Percentiles rank a stretch among this genome's conserved stretches.
Conservation (phyloP, 768 basidiomycete species). For the Leccinum imitatum region DNA sequence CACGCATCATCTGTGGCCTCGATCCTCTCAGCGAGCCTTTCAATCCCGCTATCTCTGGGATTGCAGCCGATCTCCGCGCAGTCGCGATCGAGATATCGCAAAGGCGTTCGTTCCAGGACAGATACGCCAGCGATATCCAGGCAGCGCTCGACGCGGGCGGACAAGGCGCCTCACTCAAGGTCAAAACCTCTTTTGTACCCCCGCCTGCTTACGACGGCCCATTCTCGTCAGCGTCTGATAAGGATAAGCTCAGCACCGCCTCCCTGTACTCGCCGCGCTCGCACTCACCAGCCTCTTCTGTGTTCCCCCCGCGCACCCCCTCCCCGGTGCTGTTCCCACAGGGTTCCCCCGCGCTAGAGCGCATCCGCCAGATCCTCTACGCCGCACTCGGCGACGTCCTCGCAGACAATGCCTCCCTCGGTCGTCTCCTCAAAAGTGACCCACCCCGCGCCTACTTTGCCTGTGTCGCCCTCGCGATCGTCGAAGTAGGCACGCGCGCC, state of each 20-base stretch:
- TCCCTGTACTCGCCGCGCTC: not conserved
- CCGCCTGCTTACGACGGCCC: slow-evolving; percentile 61
- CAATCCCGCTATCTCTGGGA: slow-evolving; percentile 47
- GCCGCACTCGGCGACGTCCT: slow-evolving; percentile 74
- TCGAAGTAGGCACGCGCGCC: slow-evolving; percentile 58
- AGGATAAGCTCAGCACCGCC: not conserved
- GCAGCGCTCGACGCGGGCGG: slow-evolving; percentile 71
- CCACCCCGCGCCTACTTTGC: slow-evolving; percentile 78
- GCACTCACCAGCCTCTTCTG: slow-evolving; percentile 21
- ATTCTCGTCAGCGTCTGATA: slow-evolving; percentile 8
- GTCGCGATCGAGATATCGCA: slow-evolving; percentile 89
- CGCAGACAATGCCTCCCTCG: slow-evolving; percentile 52
- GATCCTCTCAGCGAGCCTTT: slow-evolving; percentile 39
- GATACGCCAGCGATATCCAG: slow-evolving; percentile 73
- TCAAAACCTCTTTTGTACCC: slow-evolving; percentile 64
- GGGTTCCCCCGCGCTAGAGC: slow-evolving; percentile 55
- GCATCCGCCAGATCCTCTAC: slow-evolving; percentile 87
- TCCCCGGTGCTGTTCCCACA: slow-evolving; percentile 47
- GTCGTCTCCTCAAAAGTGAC: slow-evolving; percentile 55
- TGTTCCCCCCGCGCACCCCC: slow-evolving; percentile 40
- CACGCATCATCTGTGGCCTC: slow-evolving; percentile 73
- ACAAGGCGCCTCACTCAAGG: slow-evolving; percentile 32
- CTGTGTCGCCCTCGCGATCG: slow-evolving; percentile 68
- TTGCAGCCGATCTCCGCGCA: slow-evolving; percentile 79
- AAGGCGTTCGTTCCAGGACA: slow-evolving; percentile 77